Conservation (phyloP, 208 protist species). For the Hexamita inflata region DNA sequence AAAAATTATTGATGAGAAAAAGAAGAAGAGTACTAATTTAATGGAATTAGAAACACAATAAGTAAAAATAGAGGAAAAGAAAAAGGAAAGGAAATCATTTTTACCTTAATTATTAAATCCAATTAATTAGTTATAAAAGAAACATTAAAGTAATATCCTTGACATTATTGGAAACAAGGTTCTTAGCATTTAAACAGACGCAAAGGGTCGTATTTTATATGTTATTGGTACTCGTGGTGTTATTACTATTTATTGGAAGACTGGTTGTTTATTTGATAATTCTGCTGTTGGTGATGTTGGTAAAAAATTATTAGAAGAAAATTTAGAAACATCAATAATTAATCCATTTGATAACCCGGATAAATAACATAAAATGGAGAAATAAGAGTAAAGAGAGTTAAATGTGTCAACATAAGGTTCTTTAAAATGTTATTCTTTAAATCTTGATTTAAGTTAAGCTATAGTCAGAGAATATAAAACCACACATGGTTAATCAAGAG, state of each 20-base stretch:
- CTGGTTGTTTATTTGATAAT: slow-evolving; percentile 13
- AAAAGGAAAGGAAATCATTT: too few species aligned
- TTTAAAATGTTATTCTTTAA: background rate
- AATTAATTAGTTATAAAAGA: too few species aligned
- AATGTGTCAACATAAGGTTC: background rate
- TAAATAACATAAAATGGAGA: background rate
- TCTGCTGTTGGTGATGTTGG: background rate
- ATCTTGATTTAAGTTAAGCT: background rate
- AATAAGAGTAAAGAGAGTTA: background rate
- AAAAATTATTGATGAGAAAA: too few species aligned
- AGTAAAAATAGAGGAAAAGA: too few species aligned
- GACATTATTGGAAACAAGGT: background rate
- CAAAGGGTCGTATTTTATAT: slow-evolving; percentile 2
- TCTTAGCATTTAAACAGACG: background rate
- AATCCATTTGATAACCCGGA: background rate
- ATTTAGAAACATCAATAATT: background rate
- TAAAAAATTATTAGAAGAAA: background rate
- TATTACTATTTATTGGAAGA: slow-evolving; percentile 25
- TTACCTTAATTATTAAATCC: too few species aligned
- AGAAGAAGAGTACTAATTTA: too few species aligned
- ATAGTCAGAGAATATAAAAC: background rate
- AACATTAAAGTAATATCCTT: too few species aligned
- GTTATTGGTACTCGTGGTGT: slow-evolving; percentile 17
- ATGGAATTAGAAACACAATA: too few species aligned
- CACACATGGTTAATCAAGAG: background rate